Base-by-base conservation (phyloP, 2,329 filamentous ascomycete genomes). In the Cladobotryum mycophilum region DNA sequence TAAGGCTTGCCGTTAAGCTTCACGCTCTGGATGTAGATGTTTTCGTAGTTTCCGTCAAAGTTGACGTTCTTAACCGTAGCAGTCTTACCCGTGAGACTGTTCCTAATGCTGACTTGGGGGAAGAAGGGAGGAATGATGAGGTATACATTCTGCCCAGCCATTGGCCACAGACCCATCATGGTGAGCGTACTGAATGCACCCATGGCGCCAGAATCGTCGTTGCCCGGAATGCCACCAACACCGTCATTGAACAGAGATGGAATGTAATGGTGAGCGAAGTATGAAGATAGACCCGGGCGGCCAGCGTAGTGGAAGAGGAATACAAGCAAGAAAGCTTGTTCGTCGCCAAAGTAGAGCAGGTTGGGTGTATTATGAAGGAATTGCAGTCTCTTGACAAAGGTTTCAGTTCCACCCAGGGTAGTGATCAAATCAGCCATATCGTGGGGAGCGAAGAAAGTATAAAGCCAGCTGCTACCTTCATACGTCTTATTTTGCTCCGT, bases 391-490 rank as follows among this genome's bases (percentile, higher is more conserved):
- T 72, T 66, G 38, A 77, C 69, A 61, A 88, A 88, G 4, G 62
- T 64, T 1, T 76, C 70, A 0, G 67, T 66, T 0, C 85, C 85
- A 30, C 85, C 85, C 47, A 88, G 78, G n/a, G 54, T 60, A 12
- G 56, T 56, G 56, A 86, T 72, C 0, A 86, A 69, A 0, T 62
- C 59, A 2, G 62, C 62, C 68, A 72, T 72, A 59, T 76, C 71
- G 54, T 76, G 74, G 12, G 74, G 75, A 8, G 72, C 69, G 51
- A 66, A 67, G 49, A 89, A 89, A 17, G 81, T 81, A 65, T 90
- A 90, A 44, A 87, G 76, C 85, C 85, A 89, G 1, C 78, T 70
- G 51, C 79, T 83, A 3, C 80, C 82, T 63, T 89, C 85, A 57
- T 87, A 89, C 0, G 85, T 88, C 64, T 50, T 7, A 12, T 4